phyloP scores from a whole-genome alignment of 352 stramenopile genomes.

The Pythium sukuiense region DNA sequence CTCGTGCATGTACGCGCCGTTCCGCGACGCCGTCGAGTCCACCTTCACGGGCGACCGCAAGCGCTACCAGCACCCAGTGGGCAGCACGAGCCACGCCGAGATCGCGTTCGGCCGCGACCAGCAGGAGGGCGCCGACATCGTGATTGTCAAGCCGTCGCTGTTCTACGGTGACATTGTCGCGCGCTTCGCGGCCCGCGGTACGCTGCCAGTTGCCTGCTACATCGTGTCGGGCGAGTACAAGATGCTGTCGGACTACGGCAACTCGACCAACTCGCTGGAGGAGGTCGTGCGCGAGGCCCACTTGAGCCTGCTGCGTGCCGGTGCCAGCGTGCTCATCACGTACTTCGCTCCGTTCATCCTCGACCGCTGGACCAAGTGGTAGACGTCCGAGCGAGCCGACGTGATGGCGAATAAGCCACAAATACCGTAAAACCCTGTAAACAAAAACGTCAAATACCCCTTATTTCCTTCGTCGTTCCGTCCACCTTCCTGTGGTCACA shows the following conservation, averaged over 20 bases:
- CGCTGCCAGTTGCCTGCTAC: constrained; percentile 97
- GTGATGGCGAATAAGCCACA: background rate
- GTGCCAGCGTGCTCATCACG: constrained; percentile 95
- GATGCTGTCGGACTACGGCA: constrained; percentile 97
- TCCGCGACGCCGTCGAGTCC: constrained; percentile 97
- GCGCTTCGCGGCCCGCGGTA: constrained; percentile 90
- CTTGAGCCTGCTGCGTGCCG: constrained; percentile 39
- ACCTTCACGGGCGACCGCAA: constrained; percentile 94
- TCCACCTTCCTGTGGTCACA: background rate
- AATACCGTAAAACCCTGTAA: constrained; percentile 5
- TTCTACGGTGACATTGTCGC: constrained; percentile 98
- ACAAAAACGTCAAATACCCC: constrained; percentile 11
- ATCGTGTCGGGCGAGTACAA: constrained; percentile 99
- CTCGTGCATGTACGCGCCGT: constrained; percentile 95
- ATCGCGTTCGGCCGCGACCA: constrained; percentile 81
- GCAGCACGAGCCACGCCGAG: constrained; percentile 78
- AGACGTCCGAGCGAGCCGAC: background rate
- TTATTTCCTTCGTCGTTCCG: constrained; percentile 11
- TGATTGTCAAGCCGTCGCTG: constrained; percentile 99
- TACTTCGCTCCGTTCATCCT: constrained; percentile 95
- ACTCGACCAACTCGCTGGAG: constrained; percentile 79
- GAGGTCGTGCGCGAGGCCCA: constrained; percentile 85
- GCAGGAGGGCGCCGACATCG: constrained; percentile 95
- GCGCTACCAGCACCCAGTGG: constrained; percentile 96
- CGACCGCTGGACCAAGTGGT: constrained; percentile 82